phyloP scores from a whole-genome alignment of 306 rosid species.

The Mucuna pruriens region DNA sequence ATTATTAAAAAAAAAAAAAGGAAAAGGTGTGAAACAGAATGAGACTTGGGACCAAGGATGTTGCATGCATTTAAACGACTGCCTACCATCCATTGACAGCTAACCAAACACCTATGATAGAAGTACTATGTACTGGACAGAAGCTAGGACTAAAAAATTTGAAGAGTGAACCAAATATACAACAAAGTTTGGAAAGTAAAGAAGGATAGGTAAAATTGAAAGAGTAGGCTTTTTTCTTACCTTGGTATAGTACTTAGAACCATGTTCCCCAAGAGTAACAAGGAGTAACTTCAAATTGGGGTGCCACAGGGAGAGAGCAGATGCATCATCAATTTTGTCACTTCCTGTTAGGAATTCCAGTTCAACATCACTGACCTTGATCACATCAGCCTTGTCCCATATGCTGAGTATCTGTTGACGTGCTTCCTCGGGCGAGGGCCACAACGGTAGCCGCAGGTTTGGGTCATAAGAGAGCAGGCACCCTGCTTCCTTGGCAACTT shows the following conservation, averaged over 20 bases:
- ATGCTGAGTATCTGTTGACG: constrained; percentile 85
- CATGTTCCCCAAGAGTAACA: constrained; percentile 90
- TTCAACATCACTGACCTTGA: constrained; percentile 92
- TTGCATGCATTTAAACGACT: not conserved
- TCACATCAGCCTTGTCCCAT: constrained; percentile 88
- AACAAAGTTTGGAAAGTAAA: not conserved
- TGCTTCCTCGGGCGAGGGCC: constrained; percentile 84
- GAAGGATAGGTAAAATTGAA: not conserved
- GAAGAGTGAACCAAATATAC: not conserved
- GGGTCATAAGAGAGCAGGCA: constrained; percentile 89
- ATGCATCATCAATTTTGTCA: constrained; percentile 71
- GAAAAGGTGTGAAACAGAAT: not conserved
- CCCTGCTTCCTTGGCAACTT: constrained; percentile 89
- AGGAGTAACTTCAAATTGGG: constrained; percentile 86
- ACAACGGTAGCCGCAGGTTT: constrained; percentile 74
- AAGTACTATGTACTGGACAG: not conserved
- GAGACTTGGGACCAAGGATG: not conserved
- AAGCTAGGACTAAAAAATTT: not conserved
- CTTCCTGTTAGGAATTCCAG: constrained; percentile 81
- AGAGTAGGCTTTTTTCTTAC: constrained; percentile 42
- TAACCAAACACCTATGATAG: not conserved
- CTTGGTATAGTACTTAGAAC: constrained; percentile 94
- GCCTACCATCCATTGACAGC: not conserved
- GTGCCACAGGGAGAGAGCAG: constrained; percentile 84
- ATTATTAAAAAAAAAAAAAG: too few species aligned